phyloP scores from a whole-genome alignment of 2,329 filamentous ascomycete species.

The Claviceps citrina region DNA sequence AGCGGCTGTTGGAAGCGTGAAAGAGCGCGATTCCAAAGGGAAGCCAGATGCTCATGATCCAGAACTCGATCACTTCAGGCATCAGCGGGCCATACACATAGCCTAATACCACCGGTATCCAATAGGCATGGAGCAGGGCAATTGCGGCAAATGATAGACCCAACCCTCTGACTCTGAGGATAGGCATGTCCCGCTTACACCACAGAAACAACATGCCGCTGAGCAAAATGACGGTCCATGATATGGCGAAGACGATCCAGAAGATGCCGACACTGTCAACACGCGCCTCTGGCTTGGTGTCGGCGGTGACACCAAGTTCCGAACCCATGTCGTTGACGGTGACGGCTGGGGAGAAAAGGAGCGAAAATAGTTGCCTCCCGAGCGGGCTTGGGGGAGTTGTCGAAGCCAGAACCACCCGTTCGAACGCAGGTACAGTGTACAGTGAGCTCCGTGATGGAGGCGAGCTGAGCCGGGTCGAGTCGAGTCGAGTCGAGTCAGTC shows the following conservation, averaged over 20 bases:
- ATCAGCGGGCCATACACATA: conserved; percentile 25
- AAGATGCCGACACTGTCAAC: conserved; percentile 26
- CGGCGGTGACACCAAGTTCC: conserved; percentile 18
- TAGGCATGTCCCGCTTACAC: conserved; percentile 23
- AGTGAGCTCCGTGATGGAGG: background rate
- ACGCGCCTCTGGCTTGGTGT: conserved; percentile 17
- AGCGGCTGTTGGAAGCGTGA: conserved; percentile 46
- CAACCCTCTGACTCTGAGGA: conserved; percentile 26
- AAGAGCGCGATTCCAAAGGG: conserved; percentile 51
- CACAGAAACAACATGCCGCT: conserved; percentile 26
- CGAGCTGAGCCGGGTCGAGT: background rate
- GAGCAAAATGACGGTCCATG: conserved; percentile 25
- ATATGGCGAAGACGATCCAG: conserved; percentile 21
- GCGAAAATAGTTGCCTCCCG: background rate
- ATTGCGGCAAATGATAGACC: conserved; percentile 26
- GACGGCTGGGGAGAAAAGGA: background rate
- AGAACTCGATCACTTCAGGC: conserved; percentile 42
- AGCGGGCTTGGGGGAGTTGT: background rate
- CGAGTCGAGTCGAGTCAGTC: background rate
- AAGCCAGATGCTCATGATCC: conserved; percentile 51
- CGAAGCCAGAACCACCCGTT: background rate
- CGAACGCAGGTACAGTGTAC: background rate
- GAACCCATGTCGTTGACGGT: conserved; percentile 13
- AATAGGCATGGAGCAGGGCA: conserved; percentile 26
- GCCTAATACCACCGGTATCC: conserved; percentile 23